Evolutionary conservation across 2,329 filamentous ascomycete genomes (phyloP).

Genomic region (Nemania serpens): DNA sequence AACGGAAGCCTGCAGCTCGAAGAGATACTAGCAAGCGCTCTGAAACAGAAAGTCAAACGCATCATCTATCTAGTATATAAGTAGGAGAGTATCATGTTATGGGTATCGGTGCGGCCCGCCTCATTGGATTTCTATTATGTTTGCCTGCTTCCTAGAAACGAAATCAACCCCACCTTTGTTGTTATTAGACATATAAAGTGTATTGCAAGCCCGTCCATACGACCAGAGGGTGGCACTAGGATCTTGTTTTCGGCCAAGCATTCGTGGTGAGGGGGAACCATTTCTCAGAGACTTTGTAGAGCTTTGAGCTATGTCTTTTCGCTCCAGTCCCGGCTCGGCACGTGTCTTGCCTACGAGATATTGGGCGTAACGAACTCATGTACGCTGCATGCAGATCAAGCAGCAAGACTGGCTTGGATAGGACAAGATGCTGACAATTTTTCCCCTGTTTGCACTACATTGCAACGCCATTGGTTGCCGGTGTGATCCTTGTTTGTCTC

Average conservation of each 20-base stretch:
- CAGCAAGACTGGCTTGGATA: constrained; percentile 27
- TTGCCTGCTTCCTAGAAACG: constrained; percentile 18
- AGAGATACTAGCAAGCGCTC: constrained; percentile 7
- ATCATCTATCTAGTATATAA: neutral
- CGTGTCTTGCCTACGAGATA: constrained; percentile 35
- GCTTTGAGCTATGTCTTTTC: constrained; percentile 15
- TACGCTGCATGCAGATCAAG: constrained; percentile 32
- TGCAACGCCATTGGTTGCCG: constrained; percentile 18
- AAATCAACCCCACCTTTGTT: constrained; percentile 6
- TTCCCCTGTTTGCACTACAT: constrained; percentile 19
- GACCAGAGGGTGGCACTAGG: constrained; percentile 14
- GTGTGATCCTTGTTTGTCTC: constrained; percentile 9
- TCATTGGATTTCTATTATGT: neutral
- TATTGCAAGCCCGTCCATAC: constrained; percentile 17
- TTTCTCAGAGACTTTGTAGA: constrained; percentile 10
- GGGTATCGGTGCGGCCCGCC: neutral
- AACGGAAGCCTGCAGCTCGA: constrained; percentile 32
- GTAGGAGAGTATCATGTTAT: neutral
- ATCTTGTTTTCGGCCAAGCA: constrained; percentile 6
- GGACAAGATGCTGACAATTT: constrained; percentile 22
- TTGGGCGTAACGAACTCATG: constrained; percentile 32
- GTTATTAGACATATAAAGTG: neutral
- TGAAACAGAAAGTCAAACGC: neutral
- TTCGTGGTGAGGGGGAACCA: constrained; percentile 13
- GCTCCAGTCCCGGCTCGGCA: constrained; percentile 36